Evolutionary conservation across 345 rosid species (phyloP), one percentile per base, ranked within the genome.

Genomic region (Anastatica hierochuntica): DNA sequence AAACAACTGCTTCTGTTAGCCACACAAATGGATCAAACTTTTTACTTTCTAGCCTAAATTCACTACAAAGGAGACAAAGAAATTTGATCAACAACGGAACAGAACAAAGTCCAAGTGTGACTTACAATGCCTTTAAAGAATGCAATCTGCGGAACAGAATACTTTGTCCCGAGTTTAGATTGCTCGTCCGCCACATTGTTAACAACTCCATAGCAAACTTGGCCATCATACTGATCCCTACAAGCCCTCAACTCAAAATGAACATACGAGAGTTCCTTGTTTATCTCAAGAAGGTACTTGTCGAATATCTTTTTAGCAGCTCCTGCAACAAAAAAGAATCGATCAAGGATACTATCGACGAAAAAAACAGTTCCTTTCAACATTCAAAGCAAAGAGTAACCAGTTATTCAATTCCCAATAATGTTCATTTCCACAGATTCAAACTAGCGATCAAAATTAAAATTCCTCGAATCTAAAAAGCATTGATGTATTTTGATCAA

Each of bases 141-240:
- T 20, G 94, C 81, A 61, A 92, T 81, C 74, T 92, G 96, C 0
- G 79, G 95, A 69, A 81, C 84, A 11, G 94, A 75, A 68, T 83
- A 92, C 15, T 75, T 78, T 0, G 96, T 79, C 29, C 96, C 96
- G 23, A 88, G 94, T 78, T 92, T 77, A 15, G 96, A 88, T 20
- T 92, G 95, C 12, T 85, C 95, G 42, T 92, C 95, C 0, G 94
- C 66, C 14, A 88, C 82, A 59, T 64, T 81, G 64, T 92, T 92
- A 35, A 88, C 94, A 26, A 92, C 58, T 9, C 98, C 98, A 53
- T 83, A 92, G 52, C 70, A 83, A 49, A 92, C 79, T 48, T 45
- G 68, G 12, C 96, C 95, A 48, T 79, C 81, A 49, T 83, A 74
- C 62, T 88, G 98, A 59, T 88, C 74, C 56, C 80, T 76, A 62